These are phyloP conservation scores for Aspergillus costaricaensis DNA, from an alignment of 2,329 filamentous ascomycete species.

Conservation along the genomic window DNA sequence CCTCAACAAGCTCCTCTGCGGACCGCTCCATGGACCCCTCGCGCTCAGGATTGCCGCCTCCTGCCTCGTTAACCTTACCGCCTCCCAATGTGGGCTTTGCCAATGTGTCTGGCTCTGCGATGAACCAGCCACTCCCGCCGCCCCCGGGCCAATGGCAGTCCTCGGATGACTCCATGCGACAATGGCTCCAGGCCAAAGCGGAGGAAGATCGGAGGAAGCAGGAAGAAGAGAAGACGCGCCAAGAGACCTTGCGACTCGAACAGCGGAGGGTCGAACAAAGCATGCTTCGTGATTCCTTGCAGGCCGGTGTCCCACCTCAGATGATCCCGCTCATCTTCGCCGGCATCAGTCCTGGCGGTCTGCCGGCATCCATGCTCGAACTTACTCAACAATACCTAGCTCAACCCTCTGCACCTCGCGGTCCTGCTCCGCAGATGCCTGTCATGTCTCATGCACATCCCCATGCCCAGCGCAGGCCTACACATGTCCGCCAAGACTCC, in stretches of 20 bases:
- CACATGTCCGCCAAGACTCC: constrained; percentile 24
- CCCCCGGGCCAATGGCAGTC: constrained; percentile 67
- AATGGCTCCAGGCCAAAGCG: constrained; percentile 69
- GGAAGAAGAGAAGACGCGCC: constrained; percentile 68
- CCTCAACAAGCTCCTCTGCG: constrained; percentile 41
- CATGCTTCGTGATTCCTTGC: constrained; percentile 69
- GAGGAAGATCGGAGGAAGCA: constrained; percentile 68
- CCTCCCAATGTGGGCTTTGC: constrained; percentile 37
- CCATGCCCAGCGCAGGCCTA: constrained; percentile 23
- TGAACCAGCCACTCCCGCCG: constrained; percentile 59
- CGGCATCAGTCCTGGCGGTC: constrained; percentile 65
- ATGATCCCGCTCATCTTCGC: constrained; percentile 76
- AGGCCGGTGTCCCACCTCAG: constrained; percentile 70
- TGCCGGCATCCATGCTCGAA: constrained; percentile 64
- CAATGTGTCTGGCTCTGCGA: constrained; percentile 43
- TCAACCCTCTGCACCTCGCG: constrained; percentile 31
- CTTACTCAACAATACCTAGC: constrained; percentile 68
- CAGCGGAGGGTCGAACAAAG: constrained; percentile 72
- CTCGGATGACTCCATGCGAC: constrained; percentile 69
- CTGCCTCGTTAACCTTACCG: constrained; percentile 65
- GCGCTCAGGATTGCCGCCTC: constrained; percentile 69
- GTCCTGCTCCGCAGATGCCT: constrained; percentile 25
- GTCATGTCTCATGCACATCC: constrained; percentile 19
- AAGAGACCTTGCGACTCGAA: constrained; percentile 68
- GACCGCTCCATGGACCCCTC: constrained; percentile 66